These are phyloP conservation scores for Casuarina equisetifolia DNA, from an alignment of 306 rosid species.

Conservation along the genomic window DNA sequence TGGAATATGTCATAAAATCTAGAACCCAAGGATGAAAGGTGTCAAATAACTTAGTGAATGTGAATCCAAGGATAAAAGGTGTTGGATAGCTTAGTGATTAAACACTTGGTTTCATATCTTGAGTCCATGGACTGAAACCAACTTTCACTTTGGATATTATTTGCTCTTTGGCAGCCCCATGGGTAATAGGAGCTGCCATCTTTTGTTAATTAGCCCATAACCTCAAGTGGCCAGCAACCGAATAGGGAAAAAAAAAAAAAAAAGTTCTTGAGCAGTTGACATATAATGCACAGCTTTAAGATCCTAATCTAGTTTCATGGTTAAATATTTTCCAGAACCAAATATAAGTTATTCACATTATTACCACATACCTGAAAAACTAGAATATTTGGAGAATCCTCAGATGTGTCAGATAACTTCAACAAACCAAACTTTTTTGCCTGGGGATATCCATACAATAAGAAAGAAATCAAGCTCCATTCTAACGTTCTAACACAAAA, in stretches of 20 bases:
- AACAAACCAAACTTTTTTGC: conserved; percentile 57
- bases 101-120: not conserved
- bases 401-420: conserved; percentile 77
- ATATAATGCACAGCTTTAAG: not conserved
- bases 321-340: conserved; percentile 12
- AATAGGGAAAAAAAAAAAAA: not conserved
- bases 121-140: not conserved
- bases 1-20: conserved; percentile 10
- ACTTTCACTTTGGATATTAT: not conserved
- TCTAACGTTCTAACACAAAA: not conserved
- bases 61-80: conserved; percentile 18
- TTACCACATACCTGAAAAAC: conserved; percentile 75
- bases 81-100: not conserved
- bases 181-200: not conserved
- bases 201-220: not conserved
- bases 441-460: conserved; percentile 39
- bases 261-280: not conserved
- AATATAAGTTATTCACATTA: not conserved
- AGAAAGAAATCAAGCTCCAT: conserved; percentile 26
- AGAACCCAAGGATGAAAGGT: conserved; percentile 21
- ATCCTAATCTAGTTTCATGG: conserved; percentile 3
- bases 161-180: not conserved
- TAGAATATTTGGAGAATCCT: conserved; percentile 62
- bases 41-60: not conserved
- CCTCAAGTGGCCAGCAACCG: not conserved